Evolutionary conservation across 345 rosid genomes (phyloP).

Genomic region (Conringia planisiliqua): DNA sequence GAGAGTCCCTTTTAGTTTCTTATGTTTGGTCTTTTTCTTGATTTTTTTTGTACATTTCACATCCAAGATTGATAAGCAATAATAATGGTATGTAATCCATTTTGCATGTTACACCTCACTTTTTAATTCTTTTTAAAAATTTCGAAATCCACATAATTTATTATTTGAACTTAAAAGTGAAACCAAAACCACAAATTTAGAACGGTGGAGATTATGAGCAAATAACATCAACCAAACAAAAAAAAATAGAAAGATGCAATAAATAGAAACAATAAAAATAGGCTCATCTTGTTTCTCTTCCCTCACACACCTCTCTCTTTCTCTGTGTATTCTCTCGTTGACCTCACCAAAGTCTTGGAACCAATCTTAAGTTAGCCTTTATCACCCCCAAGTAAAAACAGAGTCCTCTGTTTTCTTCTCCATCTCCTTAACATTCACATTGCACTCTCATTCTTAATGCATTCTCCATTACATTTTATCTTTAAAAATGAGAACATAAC

Average conservation of each 20-base stretch:
- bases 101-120: not conserved
- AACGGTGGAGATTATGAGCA: slow-evolving; percentile 16
- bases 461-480: not conserved
- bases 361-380: slow-evolving; percentile 12
- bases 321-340: not conserved
- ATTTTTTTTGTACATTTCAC: slow-evolving; percentile 4
- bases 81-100: not conserved
- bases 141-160: not conserved
- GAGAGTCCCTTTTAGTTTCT: slow-evolving; percentile 17
- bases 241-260: slow-evolving; percentile 19
- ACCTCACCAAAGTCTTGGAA: not conserved
- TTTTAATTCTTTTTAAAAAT: too few species aligned
- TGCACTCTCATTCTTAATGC: slow-evolving; percentile 5
- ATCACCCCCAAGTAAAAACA: slow-evolving; percentile 13
- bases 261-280: slow-evolving; percentile 24
- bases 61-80: slow-evolving; percentile 8
- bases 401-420: slow-evolving; percentile 32
- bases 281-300: slow-evolving; percentile 13
- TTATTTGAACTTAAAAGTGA: slow-evolving; percentile 8
- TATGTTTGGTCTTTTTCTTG: slow-evolving; percentile 8
- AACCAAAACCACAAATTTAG: slow-evolving; percentile 22
- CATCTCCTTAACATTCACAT: slow-evolving; percentile 8
- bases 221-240: slow-evolving; percentile 28
- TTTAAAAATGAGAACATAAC: not conserved
- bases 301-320: slow-evolving; percentile 12